Percentiles rank a stretch among this genome's conserved stretches.
phyloP scores from a whole-genome alignment of 345 rosid genomes.

The Eucalyptus victrix region DNA sequence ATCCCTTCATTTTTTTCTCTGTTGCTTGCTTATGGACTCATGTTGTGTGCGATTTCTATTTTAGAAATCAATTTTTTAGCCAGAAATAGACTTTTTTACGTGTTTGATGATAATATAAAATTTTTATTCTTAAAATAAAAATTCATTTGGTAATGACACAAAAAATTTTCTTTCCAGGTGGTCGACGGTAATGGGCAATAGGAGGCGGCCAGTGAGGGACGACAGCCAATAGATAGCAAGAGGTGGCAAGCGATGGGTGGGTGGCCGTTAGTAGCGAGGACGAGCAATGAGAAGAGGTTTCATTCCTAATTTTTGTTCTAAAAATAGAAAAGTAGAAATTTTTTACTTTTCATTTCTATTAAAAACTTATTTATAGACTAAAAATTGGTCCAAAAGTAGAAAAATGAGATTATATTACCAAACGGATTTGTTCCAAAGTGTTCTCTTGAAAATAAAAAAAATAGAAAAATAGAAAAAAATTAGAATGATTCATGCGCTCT shows the following conservation, averaged over 20 bases:
- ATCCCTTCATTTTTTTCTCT: too few relatives aligned
- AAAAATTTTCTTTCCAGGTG: accelerated
- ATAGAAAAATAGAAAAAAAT: too few relatives aligned
- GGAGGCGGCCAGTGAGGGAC: accelerated
- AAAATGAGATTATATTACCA: accelerated
- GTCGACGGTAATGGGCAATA: accelerated
- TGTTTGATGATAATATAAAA: too few relatives aligned
- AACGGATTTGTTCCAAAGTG: accelerated
- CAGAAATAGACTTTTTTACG: accelerated
- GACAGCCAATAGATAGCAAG: accelerated
- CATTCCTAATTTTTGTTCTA: too few relatives aligned
- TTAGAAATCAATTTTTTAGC: accelerated
- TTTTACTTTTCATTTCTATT: too few relatives aligned
- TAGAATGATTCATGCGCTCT: accelerated
- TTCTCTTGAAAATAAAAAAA: too few relatives aligned
- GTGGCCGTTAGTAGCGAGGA: accelerated
- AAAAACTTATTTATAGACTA: accelerated
- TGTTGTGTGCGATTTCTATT: too few relatives aligned
- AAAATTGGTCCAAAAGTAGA: too few relatives aligned
- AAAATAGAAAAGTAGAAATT: too few relatives aligned
- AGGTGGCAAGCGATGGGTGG: too few relatives aligned
- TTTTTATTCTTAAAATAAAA: too few relatives aligned
- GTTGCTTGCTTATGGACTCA: too few relatives aligned
- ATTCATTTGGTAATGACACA: accelerated
- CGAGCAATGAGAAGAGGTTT: accelerated